Base-by-base conservation (phyloP, 805 yeast species). In the Kodamaea leandrae region DNA sequence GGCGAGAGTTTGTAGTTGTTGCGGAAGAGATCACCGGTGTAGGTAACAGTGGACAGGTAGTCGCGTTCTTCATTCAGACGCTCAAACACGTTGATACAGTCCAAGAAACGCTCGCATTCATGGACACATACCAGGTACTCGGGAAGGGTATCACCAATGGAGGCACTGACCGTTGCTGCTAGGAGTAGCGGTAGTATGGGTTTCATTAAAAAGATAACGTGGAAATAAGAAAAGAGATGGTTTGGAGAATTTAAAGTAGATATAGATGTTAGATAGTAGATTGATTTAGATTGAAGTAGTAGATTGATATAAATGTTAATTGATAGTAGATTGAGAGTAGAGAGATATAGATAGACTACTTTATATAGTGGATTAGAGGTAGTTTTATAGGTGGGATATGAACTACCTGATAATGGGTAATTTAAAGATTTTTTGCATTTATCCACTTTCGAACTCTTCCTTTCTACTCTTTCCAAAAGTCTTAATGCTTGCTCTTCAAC, bases 61-160 rank as follows among this genome's bases (percentile, higher is more conserved):
- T 18, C 6, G 34, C 18, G 26, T 20, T 9, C 24, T 17, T 9
- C 9, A 4, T 49, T 45, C 12, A 41, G 49, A 25, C 51, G 43
- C 15, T 42, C 42, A 27, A 53, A 50, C 2, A 52, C 42, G 17
- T 39, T 43, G 10, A 45, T 42, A 37, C 60, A 55, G 13, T 50
- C 49, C 44, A 51, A 40, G n/a, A 52, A 32, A 3, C 25, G 40
- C 16, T 43, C 21, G 44, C 71, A 64, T n/a, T 56, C 48, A 1
- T 29, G 20, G 6, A 54, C 30, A 38, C 71, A 66, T 4, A 40
- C 38, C n/a, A 40, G 20, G 48, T 51, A 65, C 32, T 58, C 66
- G 4, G 68, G 61, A 4, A 65, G 54, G 6, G 28, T 37, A 36
- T 66, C 72, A 2, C 72, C 72, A 3, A 51, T 43, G 2, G 67